Evolutionary conservation across 2,329 filamentous ascomycete species (phyloP).

Genomic region (Colletotrichum plurivorum): DNA sequence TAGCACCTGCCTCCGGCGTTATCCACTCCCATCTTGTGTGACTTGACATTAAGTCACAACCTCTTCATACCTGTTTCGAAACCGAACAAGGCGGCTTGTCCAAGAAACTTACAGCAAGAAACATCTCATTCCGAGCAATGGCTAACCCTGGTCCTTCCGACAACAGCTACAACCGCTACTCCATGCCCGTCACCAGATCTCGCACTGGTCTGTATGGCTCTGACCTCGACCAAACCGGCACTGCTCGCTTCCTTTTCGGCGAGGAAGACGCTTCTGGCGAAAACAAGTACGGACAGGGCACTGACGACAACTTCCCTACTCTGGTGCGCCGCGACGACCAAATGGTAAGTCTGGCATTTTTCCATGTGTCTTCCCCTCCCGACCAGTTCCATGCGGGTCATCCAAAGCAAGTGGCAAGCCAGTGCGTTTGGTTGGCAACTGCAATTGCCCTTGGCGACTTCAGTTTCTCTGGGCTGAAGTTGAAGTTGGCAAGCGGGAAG

Average conservation of each 20-base stretch:
- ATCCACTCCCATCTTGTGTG: background rate
- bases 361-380: background rate
- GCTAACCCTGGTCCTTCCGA: constrained; percentile 41
- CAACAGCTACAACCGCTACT: constrained; percentile 86
- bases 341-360: constrained; percentile 60
- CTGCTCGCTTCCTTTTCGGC: constrained; percentile 87
- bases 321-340: constrained; percentile 76
- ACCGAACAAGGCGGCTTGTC: constrained; percentile 30
- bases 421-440: constrained; percentile 11
- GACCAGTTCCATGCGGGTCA: background rate
- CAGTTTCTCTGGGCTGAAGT: background rate
- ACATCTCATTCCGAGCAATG: constrained; percentile 16
- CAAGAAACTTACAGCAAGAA: constrained; percentile 12
- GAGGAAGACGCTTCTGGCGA: constrained; percentile 80
- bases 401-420: constrained; percentile 11
- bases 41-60: background rate
- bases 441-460: background rate
- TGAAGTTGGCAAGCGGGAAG: background rate
- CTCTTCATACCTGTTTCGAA: background rate
- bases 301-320: constrained; percentile 90
- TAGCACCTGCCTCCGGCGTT: background rate
- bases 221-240: constrained; percentile 86
- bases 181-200: constrained; percentile 87
- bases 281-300: constrained; percentile 78
- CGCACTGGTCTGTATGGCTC: constrained; percentile 77